These are phyloP conservation scores for Colletotrichum chlorophyti DNA, from an alignment of 2,329 filamentous ascomycete genomes.

Conservation along the genomic window DNA sequence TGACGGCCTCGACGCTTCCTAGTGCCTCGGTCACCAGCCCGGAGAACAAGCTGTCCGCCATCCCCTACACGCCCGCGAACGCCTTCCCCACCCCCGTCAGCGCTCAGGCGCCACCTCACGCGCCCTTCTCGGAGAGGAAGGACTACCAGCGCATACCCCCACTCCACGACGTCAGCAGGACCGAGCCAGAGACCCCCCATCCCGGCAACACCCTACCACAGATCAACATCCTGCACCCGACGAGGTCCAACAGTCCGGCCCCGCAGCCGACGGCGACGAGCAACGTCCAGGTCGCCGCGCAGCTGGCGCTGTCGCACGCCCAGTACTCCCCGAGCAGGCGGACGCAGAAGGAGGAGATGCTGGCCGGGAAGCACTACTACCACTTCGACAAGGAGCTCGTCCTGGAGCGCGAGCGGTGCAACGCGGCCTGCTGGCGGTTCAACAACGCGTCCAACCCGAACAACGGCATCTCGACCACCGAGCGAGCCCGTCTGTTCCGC, in stretches of 20 bases:
- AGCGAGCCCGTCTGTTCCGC: constrained; percentile 73
- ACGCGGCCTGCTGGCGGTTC: constrained; percentile 81
- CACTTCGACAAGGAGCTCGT: constrained; percentile 80
- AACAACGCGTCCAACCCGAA: constrained; percentile 83
- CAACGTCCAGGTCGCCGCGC: constrained; percentile 63
- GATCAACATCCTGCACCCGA: constrained; percentile 61
- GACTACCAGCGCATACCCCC: constrained; percentile 67
- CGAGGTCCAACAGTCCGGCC: constrained; percentile 55
- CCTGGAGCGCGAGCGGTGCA: constrained; percentile 85
- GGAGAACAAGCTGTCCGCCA: constrained; percentile 66
- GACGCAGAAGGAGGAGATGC: constrained; percentile 91
- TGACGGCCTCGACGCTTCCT: constrained; percentile 64
- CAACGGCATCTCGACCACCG: constrained; percentile 71
- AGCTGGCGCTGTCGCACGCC: constrained; percentile 63
- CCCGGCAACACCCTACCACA: constrained; percentile 61
- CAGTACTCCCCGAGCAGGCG: constrained; percentile 51
- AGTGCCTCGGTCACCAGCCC: constrained; percentile 65
- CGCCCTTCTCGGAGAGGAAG: constrained; percentile 60
- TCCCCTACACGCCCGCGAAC: constrained; percentile 61
- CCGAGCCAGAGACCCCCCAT: constrained; percentile 58
- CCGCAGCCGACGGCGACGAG: constrained; percentile 44
- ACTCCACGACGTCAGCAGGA: constrained; percentile 62
- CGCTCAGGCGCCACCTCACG: constrained; percentile 52
- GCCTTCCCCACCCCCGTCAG: constrained; percentile 69
- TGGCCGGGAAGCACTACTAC: constrained; percentile 78